Conservation (phyloP, 768 basidiomycete genomes). For the Suillus subluteus region DNA sequence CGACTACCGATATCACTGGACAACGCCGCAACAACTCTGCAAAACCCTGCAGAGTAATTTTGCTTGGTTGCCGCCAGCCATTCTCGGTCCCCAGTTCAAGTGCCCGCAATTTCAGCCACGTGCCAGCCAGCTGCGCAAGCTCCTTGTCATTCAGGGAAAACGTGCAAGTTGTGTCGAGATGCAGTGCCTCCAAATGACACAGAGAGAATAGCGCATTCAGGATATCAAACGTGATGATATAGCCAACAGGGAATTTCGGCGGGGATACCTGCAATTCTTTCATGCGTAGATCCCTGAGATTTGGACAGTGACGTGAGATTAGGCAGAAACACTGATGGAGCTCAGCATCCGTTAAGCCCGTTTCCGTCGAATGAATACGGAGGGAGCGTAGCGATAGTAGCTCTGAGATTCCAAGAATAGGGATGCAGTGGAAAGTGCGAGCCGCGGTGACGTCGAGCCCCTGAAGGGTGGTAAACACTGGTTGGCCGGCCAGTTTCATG, state of each 20-base stretch:
- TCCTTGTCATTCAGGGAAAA: conserved; percentile 5
- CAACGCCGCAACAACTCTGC: conserved; percentile 26
- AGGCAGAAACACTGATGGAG: not conserved
- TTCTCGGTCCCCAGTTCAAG: conserved; percentile 5
- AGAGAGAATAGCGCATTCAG: not conserved
- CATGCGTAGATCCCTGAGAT: not conserved
- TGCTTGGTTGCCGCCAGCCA: conserved; percentile 34
- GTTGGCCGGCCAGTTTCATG: not conserved
- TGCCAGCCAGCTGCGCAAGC: not conserved
- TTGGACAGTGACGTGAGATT: conserved; percentile 3
- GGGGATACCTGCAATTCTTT: conserved; percentile 1
- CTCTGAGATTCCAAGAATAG: conserved; percentile 3
- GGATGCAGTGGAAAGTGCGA: not conserved
- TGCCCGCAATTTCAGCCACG: conserved; percentile 6
- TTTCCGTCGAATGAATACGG: conserved; percentile 4
- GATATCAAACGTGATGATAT: conserved; percentile 6
- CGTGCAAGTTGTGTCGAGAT: conserved; percentile 12
- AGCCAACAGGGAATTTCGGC: conserved; percentile 2
- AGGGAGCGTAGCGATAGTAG: not conserved
- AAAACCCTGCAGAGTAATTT: conserved; percentile 22
- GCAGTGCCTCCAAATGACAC: not conserved
- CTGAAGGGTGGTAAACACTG: not conserved
- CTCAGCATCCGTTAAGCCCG: not conserved
- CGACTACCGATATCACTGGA: conserved; percentile 15
- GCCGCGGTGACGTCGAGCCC: not conserved